Evolutionary conservation across 2,329 filamentous ascomycete genomes (phyloP), one percentile per base, ranked within the genome.

Genomic region (Botryotinia globosa): DNA sequence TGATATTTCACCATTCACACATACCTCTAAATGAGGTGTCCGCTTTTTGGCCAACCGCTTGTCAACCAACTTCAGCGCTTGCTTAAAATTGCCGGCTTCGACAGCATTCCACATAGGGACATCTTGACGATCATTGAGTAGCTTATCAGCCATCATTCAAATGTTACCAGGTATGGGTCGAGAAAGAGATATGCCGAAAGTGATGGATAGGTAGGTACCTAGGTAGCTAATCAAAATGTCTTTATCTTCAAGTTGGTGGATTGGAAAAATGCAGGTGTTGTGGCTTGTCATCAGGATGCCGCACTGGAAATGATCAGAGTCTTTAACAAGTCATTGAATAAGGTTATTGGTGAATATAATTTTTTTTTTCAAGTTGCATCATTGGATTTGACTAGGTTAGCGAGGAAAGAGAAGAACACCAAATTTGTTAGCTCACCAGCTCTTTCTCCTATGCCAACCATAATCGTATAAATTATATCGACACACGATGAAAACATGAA

Each of bases 41-140:
- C 67, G 74, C 39, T 78, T 79, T 74, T 81, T 81, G 37, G 77
- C 73, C 44, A 81, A 67, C 62, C 78, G 77, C 74, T 81, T 81
- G 16, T 81, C 80, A 6, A 81, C 78, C 6, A 80, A 74, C 73
- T 81, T 81, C 58, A 81, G 73, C 18, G 80, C 80, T 73, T 80
- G 79, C 74, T 81, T 81, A 69, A 76, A 79, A 74, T 80, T 80
- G 45, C 76, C 77, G n/a, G 76, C 76, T 58, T 81, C 79, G 61
- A 81, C 79, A 22, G 80, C 79, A 64, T 78, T 79, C 77, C 78
- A 80, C 56, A 81, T 81, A 14, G 77, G 77, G 32, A 73, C 75
- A 74, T 81, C 79, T 66, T 78, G 77, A 48, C 77, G 76, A 65
- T 80, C 79, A 71, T 75, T 76, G 37, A 77, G 74, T 56, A 69